phyloP scores from a whole-genome alignment of 2,329 filamentous ascomycete species.

The Aspergillus novofumigatus region DNA sequence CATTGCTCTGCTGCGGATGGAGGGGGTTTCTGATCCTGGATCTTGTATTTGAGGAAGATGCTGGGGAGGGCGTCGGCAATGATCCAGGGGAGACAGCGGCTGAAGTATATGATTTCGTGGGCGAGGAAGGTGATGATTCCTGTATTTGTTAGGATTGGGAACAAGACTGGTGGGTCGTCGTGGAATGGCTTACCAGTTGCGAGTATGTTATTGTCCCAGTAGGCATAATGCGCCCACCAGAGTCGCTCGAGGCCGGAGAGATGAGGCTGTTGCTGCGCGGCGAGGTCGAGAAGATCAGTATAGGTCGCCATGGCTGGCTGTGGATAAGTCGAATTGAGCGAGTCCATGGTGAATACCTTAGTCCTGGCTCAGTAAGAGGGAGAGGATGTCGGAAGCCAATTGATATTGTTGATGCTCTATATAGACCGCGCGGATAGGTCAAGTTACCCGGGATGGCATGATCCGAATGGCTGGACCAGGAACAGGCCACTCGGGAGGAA shows the following conservation, averaged over 20 bases:
- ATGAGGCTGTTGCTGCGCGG: constrained; percentile 69
- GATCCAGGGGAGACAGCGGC: constrained; percentile 81
- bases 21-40: constrained; percentile 83
- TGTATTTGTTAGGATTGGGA: constrained; percentile 46
- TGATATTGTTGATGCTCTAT: neutral
- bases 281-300: constrained; percentile 58
- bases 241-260: constrained; percentile 80
- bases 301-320: constrained; percentile 48
- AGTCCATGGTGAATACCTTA: constrained; percentile 10
- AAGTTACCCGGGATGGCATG: neutral
- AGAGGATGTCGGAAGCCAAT: neutral
- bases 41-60: constrained; percentile 87
- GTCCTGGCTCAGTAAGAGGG: neutral
- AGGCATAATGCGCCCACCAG: constrained; percentile 94
- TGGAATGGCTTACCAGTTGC: no score
- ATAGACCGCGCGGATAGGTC: neutral
- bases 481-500: neutral
- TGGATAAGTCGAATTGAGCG: constrained; percentile 11
- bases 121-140: constrained; percentile 93
- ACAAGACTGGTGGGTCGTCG: no score
- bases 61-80: constrained; percentile 76
- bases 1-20: constrained; percentile 77
- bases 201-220: constrained; percentile 91
- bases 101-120: constrained; percentile 92
- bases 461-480: constrained; percentile 18